A percentile compares a stretch with the other conserved stretches of the same genome.
Conservation (phyloP, 768 basidiomycete genomes). For the Kwoniella pini region DNA sequence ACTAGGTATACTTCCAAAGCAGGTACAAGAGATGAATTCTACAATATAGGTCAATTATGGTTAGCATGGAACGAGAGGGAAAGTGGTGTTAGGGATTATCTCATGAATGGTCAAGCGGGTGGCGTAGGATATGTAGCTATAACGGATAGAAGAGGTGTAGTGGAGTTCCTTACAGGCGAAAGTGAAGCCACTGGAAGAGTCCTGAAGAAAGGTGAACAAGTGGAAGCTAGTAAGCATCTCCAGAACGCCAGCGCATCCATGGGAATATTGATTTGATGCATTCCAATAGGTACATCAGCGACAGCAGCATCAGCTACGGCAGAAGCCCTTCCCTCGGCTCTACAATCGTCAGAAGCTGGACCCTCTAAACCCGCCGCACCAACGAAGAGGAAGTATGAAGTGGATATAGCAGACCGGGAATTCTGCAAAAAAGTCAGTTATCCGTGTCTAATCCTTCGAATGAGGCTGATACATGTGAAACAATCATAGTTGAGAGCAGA, state of each 20-base stretch:
- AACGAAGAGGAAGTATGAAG: conserved; percentile 73
- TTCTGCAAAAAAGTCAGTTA: conserved; percentile 90
- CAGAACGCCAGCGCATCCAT: conserved; percentile 8
- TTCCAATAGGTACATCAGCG: conserved; percentile 1
- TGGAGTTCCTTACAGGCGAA: conserved; percentile 77
- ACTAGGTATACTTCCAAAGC: conserved; percentile 70
- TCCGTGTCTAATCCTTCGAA: no score
- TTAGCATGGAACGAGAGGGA: conserved; percentile 79
- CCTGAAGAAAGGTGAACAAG: conserved; percentile 58
- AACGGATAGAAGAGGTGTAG: conserved; percentile 79
- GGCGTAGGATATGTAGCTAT: conserved; percentile 78
- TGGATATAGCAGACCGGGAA: conserved; percentile 75
- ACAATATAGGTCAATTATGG: conserved; percentile 76
- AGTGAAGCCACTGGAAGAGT: conserved; percentile 61
- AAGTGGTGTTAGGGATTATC: conserved; percentile 77
- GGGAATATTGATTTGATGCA: background rate
- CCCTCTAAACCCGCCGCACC: conserved; percentile 56
- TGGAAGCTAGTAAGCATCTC: background rate
- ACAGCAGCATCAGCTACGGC: conserved; percentile 24
- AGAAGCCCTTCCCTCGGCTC: conserved; percentile 19
- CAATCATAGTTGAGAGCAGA: conserved; percentile 61
- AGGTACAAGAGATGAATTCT: conserved; percentile 62
- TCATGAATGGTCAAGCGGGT: conserved; percentile 76
- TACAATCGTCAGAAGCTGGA: conserved; percentile 38
- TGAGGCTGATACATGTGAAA: no score